Evolutionary conservation across 768 basidiomycete genomes (phyloP).

Genomic region (Psilocybe sp.): DNA sequence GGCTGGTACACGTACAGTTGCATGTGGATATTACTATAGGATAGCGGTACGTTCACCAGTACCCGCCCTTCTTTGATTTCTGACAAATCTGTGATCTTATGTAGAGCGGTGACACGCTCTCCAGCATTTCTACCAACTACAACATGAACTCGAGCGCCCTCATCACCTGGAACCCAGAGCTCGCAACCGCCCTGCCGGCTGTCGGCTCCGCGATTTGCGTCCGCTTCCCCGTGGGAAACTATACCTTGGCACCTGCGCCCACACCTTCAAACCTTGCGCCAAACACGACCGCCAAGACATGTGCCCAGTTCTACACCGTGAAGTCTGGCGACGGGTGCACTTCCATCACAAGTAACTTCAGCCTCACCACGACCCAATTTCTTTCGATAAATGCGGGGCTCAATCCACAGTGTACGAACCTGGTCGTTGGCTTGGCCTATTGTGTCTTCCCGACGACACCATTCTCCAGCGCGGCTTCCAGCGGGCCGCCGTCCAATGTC

Average conservation of each 20-base stretch:
- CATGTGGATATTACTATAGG: conserved; percentile 17
- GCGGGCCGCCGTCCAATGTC: conserved; percentile 11
- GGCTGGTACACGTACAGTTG: conserved; percentile 14
- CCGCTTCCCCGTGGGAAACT: conserved; percentile 20
- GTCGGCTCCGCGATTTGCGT: conserved; percentile 17
- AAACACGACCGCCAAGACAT: conserved; percentile 8
- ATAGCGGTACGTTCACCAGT: background rate
- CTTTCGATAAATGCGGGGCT: conserved; percentile 2
- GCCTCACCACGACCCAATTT: conserved; percentile 4
- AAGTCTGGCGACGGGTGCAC: background rate
- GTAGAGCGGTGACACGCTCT: conserved; percentile 16
- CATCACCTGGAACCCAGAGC: conserved; percentile 18
- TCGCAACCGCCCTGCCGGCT: conserved; percentile 9
- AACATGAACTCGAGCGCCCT: conserved; percentile 12
- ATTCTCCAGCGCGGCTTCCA: conserved; percentile 5
- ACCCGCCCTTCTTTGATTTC: no score
- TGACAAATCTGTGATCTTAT: no score
- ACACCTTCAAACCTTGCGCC: conserved; percentile 15
- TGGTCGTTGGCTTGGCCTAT: conserved; percentile 12
- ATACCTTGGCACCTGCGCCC: conserved; percentile 13
- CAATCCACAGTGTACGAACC: conserved; percentile 12
- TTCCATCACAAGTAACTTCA: conserved; percentile 1
- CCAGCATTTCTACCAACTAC: conserved; percentile 8
- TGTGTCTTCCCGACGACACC: conserved; percentile 6
- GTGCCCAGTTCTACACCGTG: conserved; percentile 6